phyloP scores from a whole-genome alignment of 1,284 basidiomycete species.

The Ceratobasidium sp. region DNA sequence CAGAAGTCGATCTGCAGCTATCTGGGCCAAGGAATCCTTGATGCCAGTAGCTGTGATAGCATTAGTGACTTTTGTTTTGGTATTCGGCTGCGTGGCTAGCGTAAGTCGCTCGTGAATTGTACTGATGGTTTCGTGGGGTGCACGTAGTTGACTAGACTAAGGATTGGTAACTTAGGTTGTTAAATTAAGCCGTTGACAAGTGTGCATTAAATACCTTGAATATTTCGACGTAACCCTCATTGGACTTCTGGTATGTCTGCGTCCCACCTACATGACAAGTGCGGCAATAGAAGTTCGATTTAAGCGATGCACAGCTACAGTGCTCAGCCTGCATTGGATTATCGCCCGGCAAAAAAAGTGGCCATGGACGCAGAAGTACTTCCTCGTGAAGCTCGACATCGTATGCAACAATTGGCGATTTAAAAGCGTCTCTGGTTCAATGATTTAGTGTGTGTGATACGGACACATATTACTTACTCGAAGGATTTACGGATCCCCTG shows the following conservation, averaged over 20 bases:
- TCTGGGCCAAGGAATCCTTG: too few relatives aligned
- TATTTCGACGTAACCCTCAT: conserved; percentile 39
- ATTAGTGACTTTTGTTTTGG: too few relatives aligned
- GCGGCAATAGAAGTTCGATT: conserved; percentile 40
- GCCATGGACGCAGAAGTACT: conserved; percentile 48
- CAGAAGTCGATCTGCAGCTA: too few relatives aligned
- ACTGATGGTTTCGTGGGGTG: conserved; percentile 44
- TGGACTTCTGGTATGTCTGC: background rate
- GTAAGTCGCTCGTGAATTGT: conserved; percentile 45
- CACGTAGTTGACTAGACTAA: conserved; percentile 44
- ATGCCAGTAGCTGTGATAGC: too few relatives aligned
- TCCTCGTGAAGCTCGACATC: conserved; percentile 52
- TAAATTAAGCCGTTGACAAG: background rate
- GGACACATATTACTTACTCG: too few relatives aligned
- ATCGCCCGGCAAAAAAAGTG: conserved; percentile 41
- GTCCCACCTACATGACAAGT: conserved; percentile 44
- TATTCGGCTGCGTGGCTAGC: background rate
- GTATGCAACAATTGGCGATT: conserved; percentile 51
- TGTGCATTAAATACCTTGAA: conserved; percentile 36
- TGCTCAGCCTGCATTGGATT: conserved; percentile 47
- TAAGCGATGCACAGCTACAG: conserved; percentile 28
- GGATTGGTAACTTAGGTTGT: background rate
- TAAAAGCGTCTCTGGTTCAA: background rate
- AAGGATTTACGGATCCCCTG: conserved; percentile 15
- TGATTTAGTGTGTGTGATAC: too few relatives aligned